Percentiles rank a stretch among this genome's conserved stretches.
These are phyloP conservation scores for Paraurostyla sp. DNA, from an alignment of 73 alveolate genomes.

Conservation along the genomic window DNA sequence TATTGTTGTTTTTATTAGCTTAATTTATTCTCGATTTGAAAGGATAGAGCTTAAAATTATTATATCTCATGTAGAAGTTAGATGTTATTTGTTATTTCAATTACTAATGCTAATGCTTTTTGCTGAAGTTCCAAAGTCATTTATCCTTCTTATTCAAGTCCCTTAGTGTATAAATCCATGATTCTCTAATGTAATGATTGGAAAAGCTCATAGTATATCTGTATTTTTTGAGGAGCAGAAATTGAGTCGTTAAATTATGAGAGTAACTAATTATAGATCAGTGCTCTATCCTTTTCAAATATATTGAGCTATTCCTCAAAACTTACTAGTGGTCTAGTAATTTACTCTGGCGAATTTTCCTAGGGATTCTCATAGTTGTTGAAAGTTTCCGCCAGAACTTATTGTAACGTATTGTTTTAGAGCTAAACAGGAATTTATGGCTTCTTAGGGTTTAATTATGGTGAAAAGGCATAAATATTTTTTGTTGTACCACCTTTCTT, in stretches of 20 bases:
- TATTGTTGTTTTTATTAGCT: neutral
- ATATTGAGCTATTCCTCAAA: neutral
- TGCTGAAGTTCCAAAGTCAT: neutral
- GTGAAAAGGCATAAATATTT: constrained; percentile 32
- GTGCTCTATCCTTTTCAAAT: neutral
- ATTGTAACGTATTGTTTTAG: neutral
- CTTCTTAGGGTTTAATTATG: neutral
- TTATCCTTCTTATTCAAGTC: neutral
- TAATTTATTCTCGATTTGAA: neutral
- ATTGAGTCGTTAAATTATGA: constrained; percentile 3
- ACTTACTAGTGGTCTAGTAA: neutral
- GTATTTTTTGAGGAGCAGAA: constrained; percentile 1
- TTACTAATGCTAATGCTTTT: neutral
- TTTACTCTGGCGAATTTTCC: constrained; percentile 35
- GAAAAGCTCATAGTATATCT: constrained; percentile 3
- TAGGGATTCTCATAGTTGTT: constrained; percentile 18
- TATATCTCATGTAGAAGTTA: neutral
- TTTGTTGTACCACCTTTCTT: neutral
- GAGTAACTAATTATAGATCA: neutral
- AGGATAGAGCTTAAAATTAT: constrained; percentile 1
- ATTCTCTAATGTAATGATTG: neutral
- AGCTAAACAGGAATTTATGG: neutral
- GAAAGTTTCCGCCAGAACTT: constrained; percentile 31
- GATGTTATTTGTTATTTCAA: constrained; percentile 5
- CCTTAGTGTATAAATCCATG: neutral